Evolutionary conservation across 352 stramenopile species (phyloP).

Genomic region (Globisporangium nagaii): DNA sequence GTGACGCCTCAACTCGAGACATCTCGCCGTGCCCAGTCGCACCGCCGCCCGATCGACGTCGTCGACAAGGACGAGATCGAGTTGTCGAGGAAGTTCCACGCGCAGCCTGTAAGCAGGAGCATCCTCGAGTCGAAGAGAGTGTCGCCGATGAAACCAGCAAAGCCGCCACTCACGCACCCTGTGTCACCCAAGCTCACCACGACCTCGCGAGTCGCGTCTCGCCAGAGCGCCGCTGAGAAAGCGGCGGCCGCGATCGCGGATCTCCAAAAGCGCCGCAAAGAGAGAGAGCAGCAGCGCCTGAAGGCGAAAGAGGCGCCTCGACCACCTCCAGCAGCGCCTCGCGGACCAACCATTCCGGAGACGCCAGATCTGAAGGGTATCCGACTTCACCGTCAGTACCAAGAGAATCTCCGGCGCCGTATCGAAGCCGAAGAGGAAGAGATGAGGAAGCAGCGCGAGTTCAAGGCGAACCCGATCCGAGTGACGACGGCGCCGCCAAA

Average conservation of each 20-base stretch:
- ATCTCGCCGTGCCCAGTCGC: conserved; percentile 40
- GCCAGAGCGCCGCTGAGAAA: conserved; percentile 26
- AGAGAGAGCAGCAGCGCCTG: conserved; percentile 29
- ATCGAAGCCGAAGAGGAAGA: conserved; percentile 55
- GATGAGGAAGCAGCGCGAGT: conserved; percentile 46
- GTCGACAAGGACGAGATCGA: conserved; percentile 73
- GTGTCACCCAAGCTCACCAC: conserved; percentile 41
- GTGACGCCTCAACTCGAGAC: conserved; percentile 68
- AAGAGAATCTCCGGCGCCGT: conserved; percentile 59
- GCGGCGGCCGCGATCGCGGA: conserved; percentile 21
- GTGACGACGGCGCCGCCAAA: conserved; percentile 41
- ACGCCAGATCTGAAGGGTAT: conserved; percentile 71
- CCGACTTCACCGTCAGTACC: conserved; percentile 63
- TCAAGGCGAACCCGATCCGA: conserved; percentile 68
- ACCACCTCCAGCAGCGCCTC: conserved; percentile 12
- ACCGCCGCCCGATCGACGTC: conserved; percentile 49
- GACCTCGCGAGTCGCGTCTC: conserved; percentile 23
- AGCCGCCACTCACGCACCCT: conserved; percentile 35
- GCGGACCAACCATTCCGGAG: conserved; percentile 52
- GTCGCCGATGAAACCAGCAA: conserved; percentile 12
- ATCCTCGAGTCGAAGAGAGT: conserved; percentile 36
- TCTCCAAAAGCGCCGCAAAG: conserved; percentile 37
- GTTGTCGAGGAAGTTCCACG: conserved; percentile 74
- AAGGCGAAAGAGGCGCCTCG: conserved; percentile 23
- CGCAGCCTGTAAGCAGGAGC: conserved; percentile 46